Evolutionary conservation across 176 grass and related monocot genomes (phyloP).

Genomic region (Lolium multiflorum): DNA sequence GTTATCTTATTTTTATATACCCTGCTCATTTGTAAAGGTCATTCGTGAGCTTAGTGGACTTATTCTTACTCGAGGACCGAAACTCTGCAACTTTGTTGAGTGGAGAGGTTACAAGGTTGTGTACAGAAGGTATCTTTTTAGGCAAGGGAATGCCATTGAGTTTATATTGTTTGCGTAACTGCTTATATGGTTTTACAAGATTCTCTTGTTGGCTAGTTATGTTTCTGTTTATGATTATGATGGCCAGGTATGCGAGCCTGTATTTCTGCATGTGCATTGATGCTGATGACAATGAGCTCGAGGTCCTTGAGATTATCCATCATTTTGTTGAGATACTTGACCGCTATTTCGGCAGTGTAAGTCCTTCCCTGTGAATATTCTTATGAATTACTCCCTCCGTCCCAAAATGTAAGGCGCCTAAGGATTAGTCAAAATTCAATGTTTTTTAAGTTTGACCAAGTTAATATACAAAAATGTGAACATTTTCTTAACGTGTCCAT

Average conservation of each 20-base stretch:
- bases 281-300: constrained; percentile 92
- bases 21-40: constrained; percentile 60
- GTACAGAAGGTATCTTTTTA: constrained; percentile 79
- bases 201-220: constrained; percentile 35
- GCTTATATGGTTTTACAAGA: constrained; percentile 15
- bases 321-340: constrained; percentile 98
- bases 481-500: no score
- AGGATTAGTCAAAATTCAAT: no score
- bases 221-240: constrained; percentile 31
- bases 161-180: constrained; percentile 3
- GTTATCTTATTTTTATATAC: constrained; percentile 20
- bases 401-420: no score
- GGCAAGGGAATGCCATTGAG: background rate
- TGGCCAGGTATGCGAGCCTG: constrained; percentile 88
- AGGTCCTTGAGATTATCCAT: constrained; percentile 97
- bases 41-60: constrained; percentile 90
- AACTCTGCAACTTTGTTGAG: constrained; percentile 98
- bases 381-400: no score
- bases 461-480: no score
- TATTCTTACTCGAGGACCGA: constrained; percentile 85
- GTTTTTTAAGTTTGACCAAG: no score
- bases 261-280: constrained; percentile 99
- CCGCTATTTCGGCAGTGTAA: constrained; percentile 98
- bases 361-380: background rate
- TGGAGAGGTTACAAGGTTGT: constrained; percentile 97